Base-by-base conservation (phyloP, 2,329 filamentous ascomycete genomes). In the Madurella fahalii region DNA sequence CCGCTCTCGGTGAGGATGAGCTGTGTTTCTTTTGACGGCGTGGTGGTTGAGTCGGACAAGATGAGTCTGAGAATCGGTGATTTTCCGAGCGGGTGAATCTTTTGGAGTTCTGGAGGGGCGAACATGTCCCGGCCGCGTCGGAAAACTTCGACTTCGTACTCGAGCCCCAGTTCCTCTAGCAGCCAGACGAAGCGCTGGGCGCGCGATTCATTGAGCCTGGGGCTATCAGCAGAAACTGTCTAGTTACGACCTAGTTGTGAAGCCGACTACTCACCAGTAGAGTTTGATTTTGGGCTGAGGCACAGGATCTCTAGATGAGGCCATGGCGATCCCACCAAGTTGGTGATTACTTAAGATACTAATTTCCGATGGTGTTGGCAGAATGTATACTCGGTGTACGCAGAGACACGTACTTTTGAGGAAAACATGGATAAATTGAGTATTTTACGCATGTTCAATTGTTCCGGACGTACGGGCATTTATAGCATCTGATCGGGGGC, bases 171-270 rank as follows among this genome's bases (percentile, higher is more conserved):
- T 69, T 92, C 89, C 68, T 94, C 87, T 44, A 95, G 81, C 8
- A 95, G 83, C 89, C 89, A 94, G 48, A 92, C 74, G 56, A 93
- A 85, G 58, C 89, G 84, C 69, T 94, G 89, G 13, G 87, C 83
- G 61, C 90, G 86, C 54, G 89, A 94, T 62, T 86, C 76, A 62
- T 92, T 82, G 54, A 94, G 85, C 90, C 90, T 93, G 61, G 17
- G 34, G 11, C 11, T 11, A 9, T 37, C 34, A 37, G 34, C 34
- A 4, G 9, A 37, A 37, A 37, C 9, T 9, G 34, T 9, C 4
- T 5, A 5, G 9, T 5, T 9, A 15, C 11, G 9, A 9, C 34
- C 31, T 18, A 9, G 20, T 40, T 41, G 5, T n/a, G 47, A 18
- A 32, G 15, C 17, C 18, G 9, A 46, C 31, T 44, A 20, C n/a